Evolutionary conservation across 805 yeast species (phyloP).

Genomic region (Kluyveromyces lactis): DNA sequence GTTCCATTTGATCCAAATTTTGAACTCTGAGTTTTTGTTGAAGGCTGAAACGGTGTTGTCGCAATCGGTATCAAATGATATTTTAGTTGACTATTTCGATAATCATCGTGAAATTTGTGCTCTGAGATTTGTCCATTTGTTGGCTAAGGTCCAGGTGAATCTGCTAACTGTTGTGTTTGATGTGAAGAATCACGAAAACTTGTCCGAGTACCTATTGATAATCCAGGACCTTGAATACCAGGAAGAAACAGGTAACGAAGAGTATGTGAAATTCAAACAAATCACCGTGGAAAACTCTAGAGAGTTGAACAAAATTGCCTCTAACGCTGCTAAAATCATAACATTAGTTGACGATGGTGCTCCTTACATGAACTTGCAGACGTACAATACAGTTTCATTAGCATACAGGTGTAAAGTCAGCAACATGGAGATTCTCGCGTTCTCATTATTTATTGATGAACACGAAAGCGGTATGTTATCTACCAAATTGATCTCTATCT

Average conservation of each 20-base stretch:
- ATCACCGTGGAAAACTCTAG: conserved; percentile 28
- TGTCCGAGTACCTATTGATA: conserved; percentile 9
- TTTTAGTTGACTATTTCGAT: conserved; percentile 24
- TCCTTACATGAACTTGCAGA: conserved; percentile 45
- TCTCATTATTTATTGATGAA: conserved; percentile 34
- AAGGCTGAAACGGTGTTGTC: conserved; percentile 12
- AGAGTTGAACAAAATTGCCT: conserved; percentile 9
- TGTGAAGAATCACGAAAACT: conserved; percentile 3
- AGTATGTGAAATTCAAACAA: conserved; percentile 29
- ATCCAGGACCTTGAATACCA: conserved; percentile 7
- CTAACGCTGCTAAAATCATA: conserved; percentile 17
- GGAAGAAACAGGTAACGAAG: conserved; percentile 16
- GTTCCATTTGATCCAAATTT: background rate
- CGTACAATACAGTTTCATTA: conserved; percentile 37
- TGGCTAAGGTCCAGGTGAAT: conserved; percentile 19
- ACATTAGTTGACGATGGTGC: conserved; percentile 46
- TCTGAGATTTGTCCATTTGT: conserved; percentile 14
- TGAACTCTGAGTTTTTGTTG: conserved; percentile 10
- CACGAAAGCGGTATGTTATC: conserved; percentile 38
- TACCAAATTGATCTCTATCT: conserved; percentile 40
- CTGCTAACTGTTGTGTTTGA: conserved; percentile 11
- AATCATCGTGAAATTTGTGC: conserved; percentile 23
- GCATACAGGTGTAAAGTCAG: conserved; percentile 48
- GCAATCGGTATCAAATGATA: conserved; percentile 16
- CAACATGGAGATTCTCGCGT: conserved; percentile 51